Evolutionary conservation across 345 rosid genomes (phyloP), one percentile per base, ranked within the genome.

Genomic region (Raphanus raphanistrum): DNA sequence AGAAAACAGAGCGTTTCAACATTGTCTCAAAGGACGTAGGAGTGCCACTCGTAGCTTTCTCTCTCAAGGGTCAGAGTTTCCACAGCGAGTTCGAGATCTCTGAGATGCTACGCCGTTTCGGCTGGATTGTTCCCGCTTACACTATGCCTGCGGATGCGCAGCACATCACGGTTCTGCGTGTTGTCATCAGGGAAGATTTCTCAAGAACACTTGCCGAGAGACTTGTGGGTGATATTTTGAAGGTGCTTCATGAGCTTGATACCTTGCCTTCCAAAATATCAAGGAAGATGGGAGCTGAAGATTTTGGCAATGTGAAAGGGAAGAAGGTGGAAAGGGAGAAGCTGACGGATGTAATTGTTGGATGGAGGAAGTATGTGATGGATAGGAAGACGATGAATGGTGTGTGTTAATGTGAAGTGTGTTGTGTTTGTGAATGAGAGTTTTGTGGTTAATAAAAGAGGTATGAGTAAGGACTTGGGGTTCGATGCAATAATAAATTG

Each of bases 21-120:
- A 50, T 50, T 50, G 55, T 50, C 55, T 50, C 55, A 50, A 50
- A 50, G 55, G 55, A 50, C 7, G 55, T 50, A 50, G 55, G 55
- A 50, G 55, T 50, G 55, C 55, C 55, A 50, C 55, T 50, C 55
- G 55, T 50, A 45, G 97, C 98, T 21, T 91, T 93, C 78, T 93
- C 98, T 4, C 90, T 93, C 70, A 90, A 87, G 70, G 90, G 92
- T 84, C 83, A 84, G 67, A 81, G 78, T 79, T 71, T 82, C 13
- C 90, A 93, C 69, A 77, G 84, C n/a, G 98, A 93, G 71, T 91
- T 90, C 13, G 94, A 91, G 79, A 84, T 93, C 48, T 82, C 98
- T 0, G 96, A 93, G 32, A 79, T 80, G 89, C 85, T 93, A 25
- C 90, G 97, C 2, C 90, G 98, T 11, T 91, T 84, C 26, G 97